Conservation (phyloP, 345 rosid genomes). For the Pseudoturritis turrita region DNA sequence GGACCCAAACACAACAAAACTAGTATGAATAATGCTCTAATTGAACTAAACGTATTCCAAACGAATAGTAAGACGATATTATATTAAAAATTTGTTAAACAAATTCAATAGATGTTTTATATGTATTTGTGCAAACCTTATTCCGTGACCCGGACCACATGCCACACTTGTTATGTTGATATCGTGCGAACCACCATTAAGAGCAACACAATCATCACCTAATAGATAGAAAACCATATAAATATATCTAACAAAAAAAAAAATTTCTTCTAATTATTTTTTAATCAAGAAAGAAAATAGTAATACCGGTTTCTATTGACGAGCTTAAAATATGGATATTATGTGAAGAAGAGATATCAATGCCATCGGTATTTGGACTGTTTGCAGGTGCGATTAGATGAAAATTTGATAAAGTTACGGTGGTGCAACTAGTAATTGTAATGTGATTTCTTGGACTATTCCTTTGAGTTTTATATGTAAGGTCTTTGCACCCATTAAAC, state of each 20-base stretch:
- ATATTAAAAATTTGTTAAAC: too few relatives aligned
- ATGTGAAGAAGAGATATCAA: slow-evolving; percentile 25
- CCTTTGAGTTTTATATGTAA: slow-evolving; percentile 14
- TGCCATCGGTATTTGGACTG: slow-evolving; percentile 56
- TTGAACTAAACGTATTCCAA: too few relatives aligned
- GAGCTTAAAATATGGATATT: slow-evolving; percentile 17
- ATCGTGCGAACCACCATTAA: slow-evolving; percentile 17
- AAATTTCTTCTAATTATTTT: background rate
- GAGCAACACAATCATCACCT: slow-evolving; percentile 61
- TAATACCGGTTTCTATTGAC: slow-evolving; percentile 37
- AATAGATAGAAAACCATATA: background rate
- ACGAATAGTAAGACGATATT: too few relatives aligned
- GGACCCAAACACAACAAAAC: too few relatives aligned
- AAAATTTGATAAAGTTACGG: slow-evolving; percentile 27
- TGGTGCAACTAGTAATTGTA: background rate
- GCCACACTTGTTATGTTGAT: slow-evolving; percentile 33
- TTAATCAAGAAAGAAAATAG: background rate
- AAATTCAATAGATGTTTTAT: too few relatives aligned
- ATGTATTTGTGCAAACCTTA: slow-evolving; percentile 15
- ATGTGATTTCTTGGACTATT: slow-evolving; percentile 37
- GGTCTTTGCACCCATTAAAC: slow-evolving; percentile 11
- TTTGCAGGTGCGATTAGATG: slow-evolving; percentile 32
- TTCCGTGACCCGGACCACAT: slow-evolving; percentile 71
- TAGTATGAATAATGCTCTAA: too few relatives aligned
- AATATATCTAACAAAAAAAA: too few relatives aligned